phyloP scores from a whole-genome alignment of 2,329 filamentous ascomycete species.

The Harringtonia lauricola region DNA sequence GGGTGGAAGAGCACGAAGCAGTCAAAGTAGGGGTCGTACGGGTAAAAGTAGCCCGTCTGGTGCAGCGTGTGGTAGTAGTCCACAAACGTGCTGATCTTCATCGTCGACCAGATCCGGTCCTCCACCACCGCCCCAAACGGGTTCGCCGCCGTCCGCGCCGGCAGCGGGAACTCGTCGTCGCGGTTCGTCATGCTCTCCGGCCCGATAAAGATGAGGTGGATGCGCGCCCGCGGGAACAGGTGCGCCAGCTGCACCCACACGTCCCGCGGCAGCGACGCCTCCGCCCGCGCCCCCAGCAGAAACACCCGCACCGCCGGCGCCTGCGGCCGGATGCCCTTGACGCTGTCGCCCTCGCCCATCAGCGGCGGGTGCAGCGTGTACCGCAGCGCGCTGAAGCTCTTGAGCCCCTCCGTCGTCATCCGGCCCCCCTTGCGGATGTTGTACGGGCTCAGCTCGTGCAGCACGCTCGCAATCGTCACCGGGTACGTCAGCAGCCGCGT shows the following conservation, averaged over 20 bases:
- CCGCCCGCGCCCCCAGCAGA: slow-evolving; percentile 88
- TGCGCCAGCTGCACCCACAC: slow-evolving; percentile 92
- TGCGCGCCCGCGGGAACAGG: slow-evolving; percentile 82
- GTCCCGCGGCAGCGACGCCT: slow-evolving; percentile 87
- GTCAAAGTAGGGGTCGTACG: slow-evolving; percentile 97
- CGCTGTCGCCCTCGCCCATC: slow-evolving; percentile 59
- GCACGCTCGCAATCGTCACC: slow-evolving; percentile 76
- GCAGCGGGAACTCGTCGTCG: slow-evolving; percentile 84
- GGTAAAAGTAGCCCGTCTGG: slow-evolving; percentile 78
- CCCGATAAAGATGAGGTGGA: slow-evolving; percentile 90
- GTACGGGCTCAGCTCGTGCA: slow-evolving; percentile 94
- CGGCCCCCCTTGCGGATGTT: slow-evolving; percentile 62
- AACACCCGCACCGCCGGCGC: slow-evolving; percentile 87
- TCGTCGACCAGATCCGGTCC: slow-evolving; percentile 72
- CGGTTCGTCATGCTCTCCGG: slow-evolving; percentile 94
- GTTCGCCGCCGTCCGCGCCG: slow-evolving; percentile 72
- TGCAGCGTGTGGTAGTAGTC: slow-evolving; percentile 98
- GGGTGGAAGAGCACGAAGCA: slow-evolving; percentile 96
- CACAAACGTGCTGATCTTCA: slow-evolving; percentile 97
- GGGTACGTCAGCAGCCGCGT: slow-evolving; percentile 92
- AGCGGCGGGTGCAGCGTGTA: slow-evolving; percentile 88
- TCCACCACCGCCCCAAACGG: slow-evolving; percentile 93
- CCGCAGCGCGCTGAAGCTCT: slow-evolving; percentile 84
- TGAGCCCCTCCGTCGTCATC: slow-evolving; percentile 78
- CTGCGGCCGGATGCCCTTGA: slow-evolving; percentile 72